These are phyloP conservation scores for Xylaria sp. DNA, from an alignment of 2,329 filamentous ascomycete species.

Conservation along the genomic window DNA sequence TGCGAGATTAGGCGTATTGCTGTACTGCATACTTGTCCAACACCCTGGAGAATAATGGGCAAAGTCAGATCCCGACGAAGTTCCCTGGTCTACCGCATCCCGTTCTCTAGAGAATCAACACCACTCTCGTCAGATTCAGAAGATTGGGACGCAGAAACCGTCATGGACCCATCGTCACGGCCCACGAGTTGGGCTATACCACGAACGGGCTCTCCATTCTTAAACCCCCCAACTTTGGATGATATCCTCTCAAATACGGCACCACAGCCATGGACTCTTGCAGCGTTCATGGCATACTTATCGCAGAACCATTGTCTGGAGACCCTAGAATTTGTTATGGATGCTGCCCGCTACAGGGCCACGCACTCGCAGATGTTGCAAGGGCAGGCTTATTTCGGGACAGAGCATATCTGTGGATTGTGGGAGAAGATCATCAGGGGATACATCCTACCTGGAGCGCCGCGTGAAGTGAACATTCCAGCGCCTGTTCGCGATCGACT, in stretches of 20 bases:
- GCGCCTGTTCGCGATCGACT: constrained; percentile 85
- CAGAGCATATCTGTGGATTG: constrained; percentile 77
- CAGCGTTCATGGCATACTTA: constrained; percentile 94
- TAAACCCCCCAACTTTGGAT: constrained; percentile 73
- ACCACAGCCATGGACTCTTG: constrained; percentile 87
- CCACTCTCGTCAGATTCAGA: constrained; percentile 58
- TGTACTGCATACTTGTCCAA: constrained; percentile 34
- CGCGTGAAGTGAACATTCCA: constrained; percentile 90
- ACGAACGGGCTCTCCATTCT: constrained; percentile 52
- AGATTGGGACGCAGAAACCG: constrained; percentile 56
- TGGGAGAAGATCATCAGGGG: constrained; percentile 91
- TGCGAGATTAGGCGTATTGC: constrained; percentile 41
- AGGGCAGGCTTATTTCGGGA: constrained; percentile 56
- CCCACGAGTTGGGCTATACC: constrained; percentile 61
- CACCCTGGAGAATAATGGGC: constrained; percentile 55
- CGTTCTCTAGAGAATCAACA: constrained; percentile 56
- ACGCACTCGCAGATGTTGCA: constrained; percentile 62
- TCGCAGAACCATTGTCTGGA: constrained; percentile 98
- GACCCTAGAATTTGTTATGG: constrained; percentile 95
- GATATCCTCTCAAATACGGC: constrained; percentile 91
- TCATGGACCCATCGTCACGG: constrained; percentile 62
- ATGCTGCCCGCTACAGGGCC: constrained; percentile 83
- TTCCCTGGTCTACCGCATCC: constrained; percentile 57
- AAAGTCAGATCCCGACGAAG: constrained; percentile 58
- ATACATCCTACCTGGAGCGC: constrained; percentile 87